Conservation (phyloP, 495 filamentous ascomycete genomes). For the Amniculicola lignicola region DNA sequence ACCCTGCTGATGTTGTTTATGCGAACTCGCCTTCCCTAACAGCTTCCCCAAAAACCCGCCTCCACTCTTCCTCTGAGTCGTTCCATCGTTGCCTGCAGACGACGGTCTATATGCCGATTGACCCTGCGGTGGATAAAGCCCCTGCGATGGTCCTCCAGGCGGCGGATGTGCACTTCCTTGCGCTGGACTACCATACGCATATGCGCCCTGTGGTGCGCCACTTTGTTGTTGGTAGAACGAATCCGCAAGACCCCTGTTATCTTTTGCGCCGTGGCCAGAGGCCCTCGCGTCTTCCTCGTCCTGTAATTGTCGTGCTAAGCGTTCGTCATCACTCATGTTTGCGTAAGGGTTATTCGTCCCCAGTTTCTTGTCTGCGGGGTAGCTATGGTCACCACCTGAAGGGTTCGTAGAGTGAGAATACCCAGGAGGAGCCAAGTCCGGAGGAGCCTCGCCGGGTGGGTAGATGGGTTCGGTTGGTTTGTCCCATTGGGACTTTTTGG, state of each 20-base stretch:
- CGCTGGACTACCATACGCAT: not conserved
- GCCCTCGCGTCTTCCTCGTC: slow-evolving; percentile 73
- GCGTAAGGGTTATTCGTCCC: slow-evolving; percentile 61
- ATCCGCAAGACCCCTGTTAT: slow-evolving; percentile 40
- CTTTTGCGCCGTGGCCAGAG: not conserved
- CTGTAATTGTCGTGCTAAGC: slow-evolving; percentile 72
- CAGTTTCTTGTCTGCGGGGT: slow-evolving; percentile 53
- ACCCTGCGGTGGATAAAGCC: not conserved
- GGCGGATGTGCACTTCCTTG: not conserved
- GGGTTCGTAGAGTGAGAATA: slow-evolving; percentile 55
- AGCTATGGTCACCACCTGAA: slow-evolving; percentile 34
- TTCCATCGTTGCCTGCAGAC: slow-evolving; percentile 36
- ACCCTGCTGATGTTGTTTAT: slow-evolving; percentile 15
- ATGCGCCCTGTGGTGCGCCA: not conserved
- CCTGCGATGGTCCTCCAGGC: too few species aligned
- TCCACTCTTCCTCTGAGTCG: slow-evolving; percentile 38
- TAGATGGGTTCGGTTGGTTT: slow-evolving; percentile 62
- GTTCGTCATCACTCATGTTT: slow-evolving; percentile 63
- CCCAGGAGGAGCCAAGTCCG: slow-evolving; percentile 54
- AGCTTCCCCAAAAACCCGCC: slow-evolving; percentile 56
- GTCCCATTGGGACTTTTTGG: slow-evolving; percentile 86
- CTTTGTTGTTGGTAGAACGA: slow-evolving; percentile 45
- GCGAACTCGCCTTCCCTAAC: slow-evolving; percentile 41
- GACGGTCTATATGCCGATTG: slow-evolving; percentile 32
- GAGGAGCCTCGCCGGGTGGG: slow-evolving; percentile 45